A percentile compares a stretch with the other conserved stretches of the same genome.
These are phyloP conservation scores for Lycium barbarum DNA, from an alignment of 257 asterid species.

Conservation along the genomic window DNA sequence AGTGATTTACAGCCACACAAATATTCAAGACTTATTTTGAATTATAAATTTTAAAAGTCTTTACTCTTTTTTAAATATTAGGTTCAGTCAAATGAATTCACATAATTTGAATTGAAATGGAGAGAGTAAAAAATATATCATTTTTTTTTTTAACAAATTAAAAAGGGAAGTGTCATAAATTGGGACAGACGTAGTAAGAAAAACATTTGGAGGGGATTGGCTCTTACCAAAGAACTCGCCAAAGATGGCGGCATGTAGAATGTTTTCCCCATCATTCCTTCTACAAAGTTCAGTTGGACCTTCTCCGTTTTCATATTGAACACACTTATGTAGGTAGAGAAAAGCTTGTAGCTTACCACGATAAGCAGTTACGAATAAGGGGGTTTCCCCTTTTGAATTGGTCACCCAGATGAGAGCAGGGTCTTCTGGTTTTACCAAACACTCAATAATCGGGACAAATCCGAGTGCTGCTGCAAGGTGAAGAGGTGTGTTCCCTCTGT, in stretches of 20 bases:
- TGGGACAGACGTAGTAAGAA: too few species aligned
- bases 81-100: too few species aligned
- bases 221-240: conserved; percentile 52
- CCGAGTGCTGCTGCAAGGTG: conserved; percentile 59
- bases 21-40: too few species aligned
- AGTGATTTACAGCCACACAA: too few species aligned
- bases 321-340: conserved; percentile 32
- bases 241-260: conserved; percentile 48
- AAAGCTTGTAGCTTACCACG: conserved; percentile 44
- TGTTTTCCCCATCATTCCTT: conserved; percentile 47
- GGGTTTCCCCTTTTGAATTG: conserved; percentile 48
- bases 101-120: too few species aligned
- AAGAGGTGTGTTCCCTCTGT: conserved; percentile 56
- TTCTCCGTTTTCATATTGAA: background rate
- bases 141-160: too few species aligned
- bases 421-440: conserved; percentile 27
- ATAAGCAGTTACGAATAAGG: conserved; percentile 54
- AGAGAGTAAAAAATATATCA: too few species aligned
- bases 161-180: too few species aligned
- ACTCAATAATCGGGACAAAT: conserved; percentile 25
- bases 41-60: too few species aligned
- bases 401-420: conserved; percentile 31
- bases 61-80: too few species aligned
- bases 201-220: background rate
- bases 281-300: conserved; percentile 36